Percentiles rank a stretch among this genome's conserved stretches.
Evolutionary conservation across 352 stramenopile genomes (phyloP).

Genomic region (Labyrinthula sp.): DNA sequence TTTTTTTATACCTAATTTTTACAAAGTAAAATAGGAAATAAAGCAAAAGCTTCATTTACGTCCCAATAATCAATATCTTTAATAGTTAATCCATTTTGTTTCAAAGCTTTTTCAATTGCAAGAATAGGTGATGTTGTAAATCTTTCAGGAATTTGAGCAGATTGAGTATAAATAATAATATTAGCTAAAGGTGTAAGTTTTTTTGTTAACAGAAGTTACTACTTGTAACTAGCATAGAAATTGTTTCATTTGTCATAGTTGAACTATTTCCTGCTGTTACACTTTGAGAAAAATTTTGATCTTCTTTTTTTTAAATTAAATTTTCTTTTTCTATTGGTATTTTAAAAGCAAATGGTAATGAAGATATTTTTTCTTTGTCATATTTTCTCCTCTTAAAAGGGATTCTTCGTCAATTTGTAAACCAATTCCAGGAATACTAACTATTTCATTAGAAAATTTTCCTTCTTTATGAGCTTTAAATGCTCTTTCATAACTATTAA

Average conservation of each 20-base stretch:
- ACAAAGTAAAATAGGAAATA: slow-evolving; percentile 82
- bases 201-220: slow-evolving; percentile 54
- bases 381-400: slow-evolving; percentile 47
- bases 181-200: slow-evolving; percentile 48
- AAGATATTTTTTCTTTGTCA: slow-evolving; percentile 55
- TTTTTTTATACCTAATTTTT: slow-evolving; percentile 68
- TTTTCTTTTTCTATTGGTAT: not conserved
- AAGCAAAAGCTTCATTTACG: slow-evolving; percentile 96
- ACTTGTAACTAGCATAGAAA: slow-evolving; percentile 79
- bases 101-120: slow-evolving; percentile 70
- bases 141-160: slow-evolving; percentile 60
- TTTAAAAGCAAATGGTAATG: slow-evolving; percentile 72
- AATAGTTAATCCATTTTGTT: slow-evolving; percentile 60
- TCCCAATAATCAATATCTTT: slow-evolving; percentile 90
- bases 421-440: too few species aligned
- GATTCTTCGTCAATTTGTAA: too few species aligned
- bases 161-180: slow-evolving; percentile 47
- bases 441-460: slow-evolving; percentile 66
- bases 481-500: slow-evolving; percentile 69
- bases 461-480: slow-evolving; percentile 41
- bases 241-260: slow-evolving; percentile 82
- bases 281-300: slow-evolving; percentile 53
- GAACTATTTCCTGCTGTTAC: slow-evolving; percentile 91
- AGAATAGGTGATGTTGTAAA: slow-evolving; percentile 87
- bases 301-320: not conserved